Conservation (phyloP, 306 rosid species). For the Boehmeria nivea region DNA sequence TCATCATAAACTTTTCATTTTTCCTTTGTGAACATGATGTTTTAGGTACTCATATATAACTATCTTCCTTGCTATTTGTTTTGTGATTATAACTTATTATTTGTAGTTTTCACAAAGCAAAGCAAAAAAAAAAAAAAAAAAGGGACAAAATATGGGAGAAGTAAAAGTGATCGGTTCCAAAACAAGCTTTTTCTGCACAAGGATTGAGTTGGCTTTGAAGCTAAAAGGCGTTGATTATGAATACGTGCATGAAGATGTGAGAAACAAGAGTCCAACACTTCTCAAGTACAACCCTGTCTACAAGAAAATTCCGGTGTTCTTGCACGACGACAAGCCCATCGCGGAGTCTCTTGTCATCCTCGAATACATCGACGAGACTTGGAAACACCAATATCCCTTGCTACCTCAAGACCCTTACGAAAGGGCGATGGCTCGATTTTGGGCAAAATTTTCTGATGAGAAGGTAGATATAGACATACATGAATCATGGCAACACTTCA, state of each 20-base stretch:
- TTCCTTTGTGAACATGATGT: no score
- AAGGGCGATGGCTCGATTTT: constrained; percentile 38
- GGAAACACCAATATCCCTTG: constrained; percentile 29
- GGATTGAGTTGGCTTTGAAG: constrained; percentile 1
- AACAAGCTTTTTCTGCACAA: not conserved
- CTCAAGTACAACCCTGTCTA: not conserved
- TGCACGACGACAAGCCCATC: not conserved
- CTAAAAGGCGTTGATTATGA: not conserved
- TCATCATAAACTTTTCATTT: no score
- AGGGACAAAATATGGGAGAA: not conserved
- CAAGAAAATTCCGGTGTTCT: not conserved
- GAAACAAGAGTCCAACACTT: not conserved
- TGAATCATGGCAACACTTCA: no score
- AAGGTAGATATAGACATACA: constrained; percentile 13
- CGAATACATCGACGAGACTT: constrained; percentile 37
- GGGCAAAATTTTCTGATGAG: constrained; percentile 28
- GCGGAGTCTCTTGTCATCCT: constrained; percentile 19
- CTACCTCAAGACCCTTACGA: constrained; percentile 32
- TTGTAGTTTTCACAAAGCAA: not conserved
- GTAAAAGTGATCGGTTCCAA: not conserved
- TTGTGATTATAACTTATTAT: no score
- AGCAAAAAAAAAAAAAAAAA: no score
- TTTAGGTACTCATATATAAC: no score
- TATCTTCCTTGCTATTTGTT: no score
- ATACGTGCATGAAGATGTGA: not conserved